Evolutionary conservation across 805 yeast species (phyloP), one percentile per base, ranked within the genome.

Genomic region (Diddensiella transvaalensis): DNA sequence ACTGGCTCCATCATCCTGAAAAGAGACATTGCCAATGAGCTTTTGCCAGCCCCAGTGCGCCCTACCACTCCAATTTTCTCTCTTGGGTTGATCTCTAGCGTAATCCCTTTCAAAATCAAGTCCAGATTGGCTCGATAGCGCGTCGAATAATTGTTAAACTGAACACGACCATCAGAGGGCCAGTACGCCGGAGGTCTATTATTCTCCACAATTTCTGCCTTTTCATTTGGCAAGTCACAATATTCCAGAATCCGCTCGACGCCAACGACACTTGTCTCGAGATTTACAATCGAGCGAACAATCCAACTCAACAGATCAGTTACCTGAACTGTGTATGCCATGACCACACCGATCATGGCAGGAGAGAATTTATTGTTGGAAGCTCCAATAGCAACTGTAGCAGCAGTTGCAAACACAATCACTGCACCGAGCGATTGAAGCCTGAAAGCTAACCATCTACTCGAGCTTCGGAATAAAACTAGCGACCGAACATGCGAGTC

Each of bases 381-480:
- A 21, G 87, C 76, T n/a, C 55, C 47, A 51, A 80, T 63, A 38
- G 87, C 82, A 39, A 91, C 76, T 57, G 87, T 75, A 5, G 87
- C 81, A 5, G 95, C 83, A 4, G 96, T 81, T 30, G 85, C 82
- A 49, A 88, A 73, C 57, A 87, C 87, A 47, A 90, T 82, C 29
- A 87, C 57, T 1, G 96, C 83, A 18, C 96, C 95, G 60, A 90
- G 73, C 47, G 83, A 79, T 65, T 89, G 96, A 52, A 90, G 73
- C 63, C 98, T 76, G 38, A 85, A 90, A 15, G 95, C 90, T 49
- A 90, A 76, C 98, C 98, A 90, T 72, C 96, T 80, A 63, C 87
- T 87, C 5, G 93, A 82, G 62, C 84, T 85, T 46, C 84, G 78
- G 10, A 90, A 75, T 35, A 95, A 89, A 68, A 87, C 90, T 55